Conservation (phyloP, 345 rosid genomes). For the Trapa incisa region DNA sequence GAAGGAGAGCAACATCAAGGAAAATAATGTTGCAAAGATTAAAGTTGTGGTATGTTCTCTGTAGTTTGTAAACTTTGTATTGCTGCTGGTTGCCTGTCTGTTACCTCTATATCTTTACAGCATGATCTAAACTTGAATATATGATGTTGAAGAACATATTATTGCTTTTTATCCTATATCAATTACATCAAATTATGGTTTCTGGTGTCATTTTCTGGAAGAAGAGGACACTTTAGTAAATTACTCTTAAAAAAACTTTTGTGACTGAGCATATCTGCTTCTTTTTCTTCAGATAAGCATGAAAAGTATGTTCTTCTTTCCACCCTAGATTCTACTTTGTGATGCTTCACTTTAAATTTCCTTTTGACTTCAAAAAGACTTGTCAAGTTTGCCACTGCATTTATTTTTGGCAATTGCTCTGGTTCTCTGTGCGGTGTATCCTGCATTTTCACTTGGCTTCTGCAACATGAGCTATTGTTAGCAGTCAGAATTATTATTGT, state of each 20-base stretch:
- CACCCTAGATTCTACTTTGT: not conserved
- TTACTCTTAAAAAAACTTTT: not conserved
- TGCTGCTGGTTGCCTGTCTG: not conserved
- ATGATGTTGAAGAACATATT: not conserved
- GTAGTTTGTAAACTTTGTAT: not conserved
- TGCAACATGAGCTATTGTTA: too few relatives aligned
- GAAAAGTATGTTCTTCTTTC: not conserved
- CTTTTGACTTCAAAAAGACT: too few relatives aligned
- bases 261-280: not conserved
- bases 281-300: not conserved
- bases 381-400: too few relatives aligned
- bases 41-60: conserved; percentile 80
- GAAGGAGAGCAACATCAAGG: conserved; percentile 58
- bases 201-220: not conserved
- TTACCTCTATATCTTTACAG: not conserved
- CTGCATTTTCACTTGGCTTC: too few relatives aligned
- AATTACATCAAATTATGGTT: not conserved
- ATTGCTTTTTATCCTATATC: not conserved
- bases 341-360: too few relatives aligned
- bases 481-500: too few relatives aligned
- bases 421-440: too few relatives aligned
- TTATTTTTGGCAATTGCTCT: too few relatives aligned
- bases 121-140: not conserved
- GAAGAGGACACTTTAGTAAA: not conserved
- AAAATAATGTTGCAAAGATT: conserved; percentile 78